Base-by-base conservation (phyloP, 2,329 filamentous ascomycete genomes). In the Colletotrichum australisinense region DNA sequence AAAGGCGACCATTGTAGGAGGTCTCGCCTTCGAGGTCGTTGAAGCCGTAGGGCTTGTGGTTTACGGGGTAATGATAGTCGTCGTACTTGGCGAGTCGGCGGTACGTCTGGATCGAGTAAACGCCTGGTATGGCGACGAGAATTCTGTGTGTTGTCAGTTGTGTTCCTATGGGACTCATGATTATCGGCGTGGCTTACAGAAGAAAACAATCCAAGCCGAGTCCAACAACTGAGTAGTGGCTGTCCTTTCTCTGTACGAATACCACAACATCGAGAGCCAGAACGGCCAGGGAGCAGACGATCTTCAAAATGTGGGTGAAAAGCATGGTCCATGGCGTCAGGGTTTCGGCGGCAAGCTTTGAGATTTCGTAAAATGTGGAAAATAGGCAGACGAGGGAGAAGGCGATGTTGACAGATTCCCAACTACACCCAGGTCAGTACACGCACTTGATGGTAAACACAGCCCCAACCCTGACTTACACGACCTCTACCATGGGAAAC, bases 301-400 rank as follows among this genome's bases (percentile, higher is more conserved):
- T 74, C 76, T 89, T 90, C 76, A 90, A 75, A 69, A 86, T 79
- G 72, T 89, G 86, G 22, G 85, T 86, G 74, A 87, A 86, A 4
- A 90, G 79, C 82, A 91, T 85, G 5, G 85, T 86, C 79, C 88
- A 86, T 2, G 89, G 88, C 12, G 89, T 90, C 67, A 91, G 78
- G 1, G 85, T 83, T 78, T 90, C 87, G 35, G 84, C 81, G 60
- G 84, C 82, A 70, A 83, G 86, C 75, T 82, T 85, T 56, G 82
- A 84, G 38, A 89, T 82, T 74, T 89, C 86, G 71, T 87, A 77
- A 55, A 86, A 78, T 16, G 84, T 88, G 78, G 87, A 83, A 38
- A 86, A 42, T 6, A 88, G 83, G 0, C 85, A 84, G 49, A 88
- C 72, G 30, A 86, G 78, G 19, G 88, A 86, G 65, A 90, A 82